Evolutionary conservation across 345 rosid genomes (phyloP).

Genomic region (Diplotaxis tenuifolia): DNA sequence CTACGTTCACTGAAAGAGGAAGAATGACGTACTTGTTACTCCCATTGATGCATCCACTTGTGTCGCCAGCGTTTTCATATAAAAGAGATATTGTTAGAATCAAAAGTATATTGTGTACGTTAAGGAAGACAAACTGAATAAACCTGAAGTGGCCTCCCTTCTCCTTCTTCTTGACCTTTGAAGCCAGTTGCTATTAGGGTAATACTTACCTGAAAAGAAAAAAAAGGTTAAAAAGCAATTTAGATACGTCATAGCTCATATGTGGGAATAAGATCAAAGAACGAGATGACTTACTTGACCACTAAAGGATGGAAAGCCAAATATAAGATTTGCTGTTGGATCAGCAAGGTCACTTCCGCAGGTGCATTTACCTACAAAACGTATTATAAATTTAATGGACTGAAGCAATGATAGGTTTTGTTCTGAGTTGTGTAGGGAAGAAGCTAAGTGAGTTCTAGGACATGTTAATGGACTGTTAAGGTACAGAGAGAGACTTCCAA

Average conservation of each 20-base stretch:
- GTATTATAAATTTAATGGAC: neutral
- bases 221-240: neutral
- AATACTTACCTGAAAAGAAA: conserved; percentile 56
- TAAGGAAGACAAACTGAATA: neutral
- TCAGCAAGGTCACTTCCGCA: conserved; percentile 91
- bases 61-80: conserved; percentile 6
- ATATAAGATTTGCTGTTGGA: conserved; percentile 88
- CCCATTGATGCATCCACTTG: conserved; percentile 54
- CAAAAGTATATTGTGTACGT: neutral
- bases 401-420: neutral
- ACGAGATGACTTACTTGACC: conserved; percentile 70
- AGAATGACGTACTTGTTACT: conserved; percentile 49
- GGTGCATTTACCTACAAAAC: conserved; percentile 83
- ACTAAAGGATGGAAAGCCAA: conserved; percentile 69
- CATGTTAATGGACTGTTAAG: neutral
- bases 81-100: neutral
- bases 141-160: conserved; percentile 53
- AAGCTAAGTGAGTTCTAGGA: neutral
- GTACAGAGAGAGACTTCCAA: conserved; percentile 59
- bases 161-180: conserved; percentile 81
- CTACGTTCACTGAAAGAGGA: conserved; percentile 65
- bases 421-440: neutral
- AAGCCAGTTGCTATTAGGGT: conserved; percentile 95
- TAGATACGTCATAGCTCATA: neutral
- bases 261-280: neutral